A percentile compares a stretch with the other conserved stretches of the same genome.
These are phyloP conservation scores for Pythium chondricola DNA, from an alignment of 352 stramenopile genomes.

Conservation along the genomic window DNA sequence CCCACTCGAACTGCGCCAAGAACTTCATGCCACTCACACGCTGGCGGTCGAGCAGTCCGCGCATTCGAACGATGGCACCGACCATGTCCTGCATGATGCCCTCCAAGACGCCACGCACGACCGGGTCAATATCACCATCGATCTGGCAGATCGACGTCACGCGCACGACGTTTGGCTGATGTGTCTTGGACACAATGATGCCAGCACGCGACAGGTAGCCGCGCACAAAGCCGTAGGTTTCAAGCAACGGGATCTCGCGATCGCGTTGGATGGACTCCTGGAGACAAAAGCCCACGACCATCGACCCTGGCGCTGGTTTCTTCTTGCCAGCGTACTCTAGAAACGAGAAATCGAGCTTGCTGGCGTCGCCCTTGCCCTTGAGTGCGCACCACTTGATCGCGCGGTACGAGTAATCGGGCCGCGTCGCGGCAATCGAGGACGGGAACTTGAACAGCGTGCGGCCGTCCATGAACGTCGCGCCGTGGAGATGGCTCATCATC, in stretches of 20 bases:
- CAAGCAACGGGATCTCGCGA: constrained; percentile 50
- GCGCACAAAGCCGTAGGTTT: constrained; percentile 50
- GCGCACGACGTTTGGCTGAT: constrained; percentile 47
- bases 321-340: constrained; percentile 70
- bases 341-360: constrained; percentile 65
- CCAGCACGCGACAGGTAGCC: constrained; percentile 52
- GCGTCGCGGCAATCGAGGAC: constrained; percentile 32
- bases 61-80: constrained; percentile 32
- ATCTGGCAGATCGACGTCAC: constrained; percentile 72
- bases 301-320: constrained; percentile 38
- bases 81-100: constrained; percentile 61
- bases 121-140: constrained; percentile 43
- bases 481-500: constrained; percentile 47
- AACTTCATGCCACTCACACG: constrained; percentile 63
- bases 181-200: constrained; percentile 60
- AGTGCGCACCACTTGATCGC: constrained; percentile 76
- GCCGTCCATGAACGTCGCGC: constrained; percentile 52
- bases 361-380: constrained; percentile 29
- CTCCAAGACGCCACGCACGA: constrained; percentile 40
- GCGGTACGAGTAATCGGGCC: constrained; percentile 48
- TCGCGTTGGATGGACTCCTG: constrained; percentile 64
- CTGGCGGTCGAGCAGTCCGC: constrained; percentile 49
- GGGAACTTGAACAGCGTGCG: constrained; percentile 61
- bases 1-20: constrained; percentile 75
- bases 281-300: constrained; percentile 63